phyloP scores from a whole-genome alignment of 257 asterid species.

The Solanum paucissectum region DNA sequence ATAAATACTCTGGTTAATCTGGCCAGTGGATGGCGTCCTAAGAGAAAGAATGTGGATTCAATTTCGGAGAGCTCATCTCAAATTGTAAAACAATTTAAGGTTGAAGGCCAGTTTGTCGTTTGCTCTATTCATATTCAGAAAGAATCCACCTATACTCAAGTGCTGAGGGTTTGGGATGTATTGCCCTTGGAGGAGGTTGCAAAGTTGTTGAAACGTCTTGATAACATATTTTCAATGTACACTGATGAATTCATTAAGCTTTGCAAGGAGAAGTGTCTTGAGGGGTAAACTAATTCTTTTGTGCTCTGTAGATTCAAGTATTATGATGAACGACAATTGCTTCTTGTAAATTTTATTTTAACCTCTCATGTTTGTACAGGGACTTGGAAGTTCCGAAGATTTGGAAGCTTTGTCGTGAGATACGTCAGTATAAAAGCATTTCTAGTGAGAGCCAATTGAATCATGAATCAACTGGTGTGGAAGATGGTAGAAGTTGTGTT shows the following conservation, averaged over 20 bases:
- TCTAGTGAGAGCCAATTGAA: not conserved
- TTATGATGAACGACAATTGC: not conserved
- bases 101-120: constrained; percentile 28
- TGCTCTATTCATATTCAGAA: constrained; percentile 46
- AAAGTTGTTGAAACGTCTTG: constrained; percentile 39
- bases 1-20: constrained; percentile 31
- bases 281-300: constrained; percentile 29
- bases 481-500: constrained; percentile 22
- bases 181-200: constrained; percentile 31
- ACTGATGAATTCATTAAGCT: constrained; percentile 35
- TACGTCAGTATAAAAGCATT: constrained; percentile 24
- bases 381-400: constrained; percentile 43
- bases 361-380: constrained; percentile 12
- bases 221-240: constrained; percentile 32
- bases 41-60: constrained; percentile 32
- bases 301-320: not conserved
- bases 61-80: constrained; percentile 32
- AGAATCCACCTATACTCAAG: constrained; percentile 31
- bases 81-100: constrained; percentile 39
- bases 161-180: constrained; percentile 58
- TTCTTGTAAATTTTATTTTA: not conserved
- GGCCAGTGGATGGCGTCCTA: constrained; percentile 71
- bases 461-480: constrained; percentile 6
- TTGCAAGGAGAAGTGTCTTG: constrained; percentile 33
- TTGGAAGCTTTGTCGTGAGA: constrained; percentile 30